A percentile compares a stretch with the other conserved stretches of the same genome.
Conservation (phyloP, 768 basidiomycete species). For the Lactifluus volemus region DNA sequence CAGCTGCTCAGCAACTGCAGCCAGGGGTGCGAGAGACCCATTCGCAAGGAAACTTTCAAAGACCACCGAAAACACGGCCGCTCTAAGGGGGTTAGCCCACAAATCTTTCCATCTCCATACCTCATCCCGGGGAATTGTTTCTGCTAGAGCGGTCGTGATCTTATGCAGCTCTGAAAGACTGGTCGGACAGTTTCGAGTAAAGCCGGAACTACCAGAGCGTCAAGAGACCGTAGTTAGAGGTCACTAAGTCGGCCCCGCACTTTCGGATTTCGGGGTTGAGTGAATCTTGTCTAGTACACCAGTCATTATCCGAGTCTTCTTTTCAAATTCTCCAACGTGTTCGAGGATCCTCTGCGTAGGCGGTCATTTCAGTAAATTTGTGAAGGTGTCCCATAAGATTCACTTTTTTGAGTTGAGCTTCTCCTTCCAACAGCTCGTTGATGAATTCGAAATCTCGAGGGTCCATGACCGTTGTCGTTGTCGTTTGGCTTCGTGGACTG, state of each 20-base stretch:
- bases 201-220: constrained; percentile 39
- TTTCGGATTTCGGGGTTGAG: constrained; percentile 51
- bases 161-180: constrained; percentile 46
- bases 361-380: not conserved
- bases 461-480: constrained; percentile 5
- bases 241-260: constrained; percentile 32
- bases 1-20: constrained; percentile 42
- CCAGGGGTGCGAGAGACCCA: constrained; percentile 50
- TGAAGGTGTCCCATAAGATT: not conserved
- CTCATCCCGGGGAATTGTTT: constrained; percentile 57
- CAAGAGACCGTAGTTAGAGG: not conserved
- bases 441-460: constrained; percentile 17
- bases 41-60: constrained; percentile 55
- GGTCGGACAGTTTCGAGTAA: constrained; percentile 52
- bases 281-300: constrained; percentile 75
- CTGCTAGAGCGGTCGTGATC: constrained; percentile 42
- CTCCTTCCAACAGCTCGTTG: constrained; percentile 15
- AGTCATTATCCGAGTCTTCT: constrained; percentile 61
- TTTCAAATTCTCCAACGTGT: constrained; percentile 65
- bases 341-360: constrained; percentile 65
- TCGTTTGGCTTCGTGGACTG: not conserved
- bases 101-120: constrained; percentile 83
- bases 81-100: constrained; percentile 66
- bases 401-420: constrained; percentile 17
- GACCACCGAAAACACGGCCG: constrained; percentile 56